Evolutionary conservation across 2,329 filamentous ascomycete genomes (phyloP), one percentile per base, ranked within the genome.

Genomic region (Colletotrichum tofieldiae): DNA sequence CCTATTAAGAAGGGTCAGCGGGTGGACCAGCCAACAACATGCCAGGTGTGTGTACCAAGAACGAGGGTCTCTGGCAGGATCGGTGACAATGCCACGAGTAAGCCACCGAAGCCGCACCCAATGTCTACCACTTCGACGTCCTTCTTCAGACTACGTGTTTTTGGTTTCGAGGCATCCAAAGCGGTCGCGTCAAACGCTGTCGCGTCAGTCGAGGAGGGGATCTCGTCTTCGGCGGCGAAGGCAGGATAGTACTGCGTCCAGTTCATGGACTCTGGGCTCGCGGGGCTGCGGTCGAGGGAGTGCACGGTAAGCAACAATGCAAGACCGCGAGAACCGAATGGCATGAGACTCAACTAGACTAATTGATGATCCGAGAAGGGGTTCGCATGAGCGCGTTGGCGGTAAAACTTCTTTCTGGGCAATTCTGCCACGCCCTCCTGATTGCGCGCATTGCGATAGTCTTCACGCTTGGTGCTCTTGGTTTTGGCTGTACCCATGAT

Each of bases 341-440:
- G 18, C 43, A 39, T 45, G 32, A 55, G 7, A 75, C 76, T 77
- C 65, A 81, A 97, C 96, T 99, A 99, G 78, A 89, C 88, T 80
- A 99, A 86, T 70, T 90, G 86, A 85, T 99, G 96, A 79, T 99
- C 96, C 3, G 96, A 98, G 84, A 99, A 99, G 8, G 96, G 95
- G 85, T 99, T 99, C 74, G 96, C 96, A 84, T 99, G 96, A 47
- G 96, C 96, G 82, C 96, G 90, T 83, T 99, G 96, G 67, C 96
- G 91, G 82, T 98, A 99, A 85, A 96, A 98, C 85, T 93, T 96
- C 87, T 99, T 99, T 83, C 94, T 93, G 12, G 96, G 96, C 77
- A 98, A 84, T 77, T 91, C 88, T 9, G 90, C 83, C 49, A 84
- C 83, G 29, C 83, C 86, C 78, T 88, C 86, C 74, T 88, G 84